These are phyloP conservation scores for Odontarrhena argentea DNA, from an alignment of 345 rosid genomes.

Conservation along the genomic window DNA sequence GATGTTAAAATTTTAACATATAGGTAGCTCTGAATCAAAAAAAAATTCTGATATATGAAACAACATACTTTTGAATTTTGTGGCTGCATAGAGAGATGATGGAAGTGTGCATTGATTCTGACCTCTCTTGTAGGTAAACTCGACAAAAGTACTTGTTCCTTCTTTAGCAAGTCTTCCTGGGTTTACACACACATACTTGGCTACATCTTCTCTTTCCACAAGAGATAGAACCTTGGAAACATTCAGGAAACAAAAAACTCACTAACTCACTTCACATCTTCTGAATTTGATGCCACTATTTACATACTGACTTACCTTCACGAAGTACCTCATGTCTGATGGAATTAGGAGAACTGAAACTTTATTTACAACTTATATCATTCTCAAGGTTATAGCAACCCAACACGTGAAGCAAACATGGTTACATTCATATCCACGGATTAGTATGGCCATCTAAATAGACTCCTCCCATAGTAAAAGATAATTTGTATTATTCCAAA, in stretches of 20 bases:
- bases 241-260: slow-evolving; percentile 15
- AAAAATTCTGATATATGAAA: slow-evolving; percentile 3
- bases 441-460: too few relatives aligned
- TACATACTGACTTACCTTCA: slow-evolving; percentile 54
- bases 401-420: too few relatives aligned
- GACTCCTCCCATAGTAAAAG: too few relatives aligned
- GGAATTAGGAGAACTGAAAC: slow-evolving; percentile 62
- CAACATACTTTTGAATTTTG: background rate
- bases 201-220: slow-evolving; percentile 60
- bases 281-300: slow-evolving; percentile 1
- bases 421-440: too few relatives aligned
- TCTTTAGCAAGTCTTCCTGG: slow-evolving; percentile 88
- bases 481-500: too few relatives aligned
- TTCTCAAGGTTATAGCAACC: too few relatives aligned
- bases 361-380: too few relatives aligned
- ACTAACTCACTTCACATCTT: slow-evolving; percentile 2
- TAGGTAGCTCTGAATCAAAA: background rate
- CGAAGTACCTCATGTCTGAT: slow-evolving; percentile 79
- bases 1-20: too few relatives aligned
- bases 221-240: slow-evolving; percentile 55
- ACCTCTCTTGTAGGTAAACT: slow-evolving; percentile 60
- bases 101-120: slow-evolving; percentile 65
- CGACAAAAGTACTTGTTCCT: slow-evolving; percentile 83
- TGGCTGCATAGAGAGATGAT: slow-evolving; percentile 56
- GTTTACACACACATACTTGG: slow-evolving; percentile 73